Base-by-base conservation (phyloP, 1,284 basidiomycete genomes). In the Wolfiporia cocos region DNA sequence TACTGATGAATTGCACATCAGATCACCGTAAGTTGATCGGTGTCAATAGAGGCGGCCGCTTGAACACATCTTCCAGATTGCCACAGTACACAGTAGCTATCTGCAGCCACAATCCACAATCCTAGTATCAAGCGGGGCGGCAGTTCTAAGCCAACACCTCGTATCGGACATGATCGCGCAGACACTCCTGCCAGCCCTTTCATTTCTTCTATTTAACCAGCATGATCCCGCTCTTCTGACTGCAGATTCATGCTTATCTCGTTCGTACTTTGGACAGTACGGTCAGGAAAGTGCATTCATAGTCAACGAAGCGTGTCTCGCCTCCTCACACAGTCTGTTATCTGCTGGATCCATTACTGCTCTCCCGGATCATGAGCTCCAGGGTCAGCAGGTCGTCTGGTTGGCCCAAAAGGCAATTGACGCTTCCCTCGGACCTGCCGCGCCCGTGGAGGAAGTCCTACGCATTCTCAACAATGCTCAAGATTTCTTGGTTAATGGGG, bases 371-470 rank as follows among this genome's bases (percentile, higher is more conserved):
- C n/a, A 41, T 0, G 31, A 36, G n/a, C 34, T 14, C 2, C 9
- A 39, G 9, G 41, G 33, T 17, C 38, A 49, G 50, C 69, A 73
- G 48, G 70, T 85, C 23, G 71, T 81, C 5, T 85, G 81, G 81
- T 49, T 85, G 7, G 72, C 81, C 47, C 69, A 77, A 44, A 61
- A 69, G 29, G 66, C 69, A 4, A 56, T 81, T 28, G 79, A 82
- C 31, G 45, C 54, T 10, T 48, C 61, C 9, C 40, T 60, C 34
- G 42, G 41, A 28, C 41, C 46, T 24, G 34, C 48, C 19, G 15
- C 45, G 10, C 42, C 48, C 35, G 43, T 42, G 20, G 48, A 52
- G 18, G 56, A 64, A 34, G 59, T 72, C 18, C 55, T 62, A 26
- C 48, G 47, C n/a, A 66, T 69, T 50, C 49, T 49, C 50, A 50